A percentile compares a stretch with the other conserved stretches of the same genome.
Conservation (phyloP, 805 yeast species). For the Schwanniomyces pseudopolymorphus region DNA sequence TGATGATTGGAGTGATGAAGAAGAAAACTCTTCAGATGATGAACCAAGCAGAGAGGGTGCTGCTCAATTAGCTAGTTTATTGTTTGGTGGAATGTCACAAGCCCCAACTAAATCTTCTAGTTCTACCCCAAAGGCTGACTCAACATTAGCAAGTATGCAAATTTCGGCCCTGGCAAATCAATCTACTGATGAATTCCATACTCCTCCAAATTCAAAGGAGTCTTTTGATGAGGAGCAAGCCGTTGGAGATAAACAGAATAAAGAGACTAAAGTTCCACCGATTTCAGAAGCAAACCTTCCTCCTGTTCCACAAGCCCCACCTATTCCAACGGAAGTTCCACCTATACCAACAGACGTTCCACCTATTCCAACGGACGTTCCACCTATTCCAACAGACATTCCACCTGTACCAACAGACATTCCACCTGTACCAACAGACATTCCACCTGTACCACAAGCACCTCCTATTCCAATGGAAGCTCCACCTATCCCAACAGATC, state of each 20-base stretch:
- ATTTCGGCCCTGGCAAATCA: background rate
- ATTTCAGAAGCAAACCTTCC: too few relatives aligned
- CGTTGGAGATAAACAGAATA: background rate
- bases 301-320: too few relatives aligned
- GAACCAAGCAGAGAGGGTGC: slow-evolving; percentile 52
- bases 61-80: slow-evolving; percentile 53
- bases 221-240: background rate
- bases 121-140: slow-evolving; percentile 8
- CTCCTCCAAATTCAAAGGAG: background rate
- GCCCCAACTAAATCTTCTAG: slow-evolving; percentile 23
- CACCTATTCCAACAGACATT: too few relatives aligned
- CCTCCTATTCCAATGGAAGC: slow-evolving; percentile 16
- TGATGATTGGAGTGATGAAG: slow-evolving; percentile 47
- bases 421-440: slow-evolving; percentile 15
- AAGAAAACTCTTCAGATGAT: slow-evolving; percentile 44
- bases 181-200: background rate
- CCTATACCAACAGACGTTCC: too few relatives aligned
- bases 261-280: too few relatives aligned
- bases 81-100: slow-evolving; percentile 52
- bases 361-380: too few relatives aligned
- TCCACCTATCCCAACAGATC: slow-evolving; percentile 10
- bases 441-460: slow-evolving; percentile 8
- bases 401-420: slow-evolving; percentile 17
- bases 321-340: too few relatives aligned
- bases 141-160: background rate